Base-by-base conservation (phyloP, 2,329 filamentous ascomycete species). In the Sporothrix pseudoabietina region DNA sequence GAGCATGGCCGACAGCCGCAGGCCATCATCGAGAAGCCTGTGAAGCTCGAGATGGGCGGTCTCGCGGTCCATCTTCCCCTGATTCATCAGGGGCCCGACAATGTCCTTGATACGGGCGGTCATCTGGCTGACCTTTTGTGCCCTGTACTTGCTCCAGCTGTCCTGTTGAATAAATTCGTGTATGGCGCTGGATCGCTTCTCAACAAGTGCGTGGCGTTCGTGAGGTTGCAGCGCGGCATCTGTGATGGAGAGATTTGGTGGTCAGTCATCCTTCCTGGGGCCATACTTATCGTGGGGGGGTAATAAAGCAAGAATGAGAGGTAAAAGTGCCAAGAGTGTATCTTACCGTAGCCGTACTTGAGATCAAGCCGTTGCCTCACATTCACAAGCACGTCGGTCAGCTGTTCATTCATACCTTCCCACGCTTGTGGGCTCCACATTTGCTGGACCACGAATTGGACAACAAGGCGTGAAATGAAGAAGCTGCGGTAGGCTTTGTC, bases 1-100 rank as follows among this genome's bases (percentile, higher is more conserved):
- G 76, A 89, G 84, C 76, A 83, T 82, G 57, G 82, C 82, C 0
- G 85, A 85, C 4, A 86, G 78, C 47, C 83, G 82, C 80, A 85
- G 84, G 0, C 84, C 84, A 12, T 79, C 77, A 72, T 81, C 80
- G 68, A 82, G 79, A 35, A 87, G 80, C 70, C 75, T 75, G 75
- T 81, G 80, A 35, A 87, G 81, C 72, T 87, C 85, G 61, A 79
- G 79, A 70, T 80, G 81, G 12, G 85, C 84, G 4, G 80, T 79
- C 4, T 79, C 72, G 0, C 81, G 80, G 72, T 80, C 76, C 41
- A 79, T 78, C 8, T 77, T 75, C 74, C 85, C 82, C 14, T 84
- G 77, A 63, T 81, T 79, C 6, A 86, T 79, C 72, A 87, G 82
- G 26, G 86, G 83, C 0, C 82, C 80, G 4, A 85, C 73, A 71